A percentile compares a stretch with the other conserved stretches of the same genome.
These are phyloP conservation scores for Zostera marina DNA, from an alignment of 116 monocot species.

Conservation along the genomic window DNA sequence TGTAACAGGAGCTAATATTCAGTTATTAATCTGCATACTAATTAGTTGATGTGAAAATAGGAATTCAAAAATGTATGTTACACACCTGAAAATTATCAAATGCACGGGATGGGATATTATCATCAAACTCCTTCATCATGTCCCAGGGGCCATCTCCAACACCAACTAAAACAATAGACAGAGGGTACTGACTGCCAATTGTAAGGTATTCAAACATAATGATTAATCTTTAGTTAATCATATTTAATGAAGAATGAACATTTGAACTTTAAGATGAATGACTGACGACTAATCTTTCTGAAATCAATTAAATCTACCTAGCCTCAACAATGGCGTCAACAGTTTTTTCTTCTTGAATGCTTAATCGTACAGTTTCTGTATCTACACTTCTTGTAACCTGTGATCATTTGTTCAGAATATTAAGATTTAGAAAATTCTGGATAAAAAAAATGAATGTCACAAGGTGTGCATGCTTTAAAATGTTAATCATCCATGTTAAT, in stretches of 20 bases:
- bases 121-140: slow-evolving; percentile 62
- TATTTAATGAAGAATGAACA: background rate
- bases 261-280: background rate
- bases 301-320: slow-evolving; percentile 19
- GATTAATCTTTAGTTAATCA: background rate
- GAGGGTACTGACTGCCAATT: slow-evolving; percentile 30
- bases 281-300: background rate
- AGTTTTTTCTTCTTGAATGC: slow-evolving; percentile 52
- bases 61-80: background rate
- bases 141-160: slow-evolving; percentile 54
- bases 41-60: background rate
- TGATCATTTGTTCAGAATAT: background rate
- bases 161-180: slow-evolving; percentile 62
- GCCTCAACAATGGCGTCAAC: slow-evolving; percentile 59
- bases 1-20: background rate
- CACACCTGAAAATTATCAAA: slow-evolving; percentile 68
- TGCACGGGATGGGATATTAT: slow-evolving; percentile 42
- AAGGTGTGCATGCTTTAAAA: background rate
- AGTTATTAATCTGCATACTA: background rate
- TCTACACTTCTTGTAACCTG: slow-evolving; percentile 61
- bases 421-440: background rate
- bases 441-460: background rate
- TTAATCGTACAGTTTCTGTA: slow-evolving; percentile 23
- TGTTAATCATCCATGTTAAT: background rate
- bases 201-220: background rate